Evolutionary conservation across 108 stramenopile species (phyloP).

Genomic region (Nitzschia sp.): DNA sequence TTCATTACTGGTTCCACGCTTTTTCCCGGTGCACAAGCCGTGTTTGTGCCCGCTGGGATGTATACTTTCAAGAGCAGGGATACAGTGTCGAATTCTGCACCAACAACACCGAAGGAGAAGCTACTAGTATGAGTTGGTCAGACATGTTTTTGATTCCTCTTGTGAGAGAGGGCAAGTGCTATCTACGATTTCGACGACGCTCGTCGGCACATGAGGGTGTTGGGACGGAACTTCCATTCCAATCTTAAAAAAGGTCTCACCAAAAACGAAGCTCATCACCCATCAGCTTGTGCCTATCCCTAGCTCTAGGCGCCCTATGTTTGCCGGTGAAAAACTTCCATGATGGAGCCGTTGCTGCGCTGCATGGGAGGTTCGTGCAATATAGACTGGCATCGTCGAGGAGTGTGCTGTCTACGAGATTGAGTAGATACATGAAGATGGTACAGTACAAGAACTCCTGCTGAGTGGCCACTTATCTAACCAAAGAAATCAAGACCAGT

Average conservation of each 20-base stretch:
- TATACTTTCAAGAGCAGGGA: neutral
- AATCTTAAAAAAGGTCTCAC: neutral
- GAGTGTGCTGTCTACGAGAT: too few species aligned
- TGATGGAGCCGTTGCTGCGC: too few species aligned
- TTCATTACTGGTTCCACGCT: neutral
- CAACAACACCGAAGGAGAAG: neutral
- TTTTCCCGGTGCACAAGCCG: neutral
- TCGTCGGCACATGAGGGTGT: neutral
- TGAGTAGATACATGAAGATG: too few species aligned
- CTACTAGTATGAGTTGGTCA: neutral
- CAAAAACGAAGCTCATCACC: neutral
- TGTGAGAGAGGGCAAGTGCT: neutral
- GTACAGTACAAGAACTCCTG: too few species aligned
- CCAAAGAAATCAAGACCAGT: too few species aligned
- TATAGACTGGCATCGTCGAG: too few species aligned
- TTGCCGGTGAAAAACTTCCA: neutral
- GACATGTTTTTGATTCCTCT: neutral
- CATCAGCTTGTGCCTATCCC: neutral
- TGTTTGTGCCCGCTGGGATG: neutral
- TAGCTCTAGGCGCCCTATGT: neutral
- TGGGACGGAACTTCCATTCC: neutral
- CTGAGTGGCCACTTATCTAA: too few species aligned
- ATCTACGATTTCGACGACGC: neutral
- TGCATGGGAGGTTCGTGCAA: too few species aligned
- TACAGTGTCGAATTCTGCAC: neutral